Evolutionary conservation across 345 rosid species (phyloP).

Genomic region (Combretum micranthum): DNA sequence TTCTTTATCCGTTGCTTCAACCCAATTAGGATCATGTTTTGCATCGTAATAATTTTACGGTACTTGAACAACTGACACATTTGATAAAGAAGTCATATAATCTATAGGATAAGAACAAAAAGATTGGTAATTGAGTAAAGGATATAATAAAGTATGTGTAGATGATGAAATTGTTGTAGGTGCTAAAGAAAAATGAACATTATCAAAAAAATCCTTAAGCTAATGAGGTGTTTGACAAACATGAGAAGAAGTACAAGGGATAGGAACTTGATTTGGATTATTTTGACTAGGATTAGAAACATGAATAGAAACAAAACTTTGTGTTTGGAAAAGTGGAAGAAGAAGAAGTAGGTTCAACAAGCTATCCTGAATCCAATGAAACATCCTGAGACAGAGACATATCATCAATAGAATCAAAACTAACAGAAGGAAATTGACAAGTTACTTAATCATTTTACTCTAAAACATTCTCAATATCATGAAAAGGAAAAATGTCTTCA

Average conservation of each 20-base stretch:
- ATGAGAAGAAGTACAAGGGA: background rate
- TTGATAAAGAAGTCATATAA: background rate
- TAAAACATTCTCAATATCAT: too few species aligned
- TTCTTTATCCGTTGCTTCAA: background rate
- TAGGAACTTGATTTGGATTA: background rate
- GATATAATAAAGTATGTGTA: background rate
- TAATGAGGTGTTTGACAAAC: background rate
- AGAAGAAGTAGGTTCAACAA: too few species aligned
- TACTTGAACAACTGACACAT: background rate
- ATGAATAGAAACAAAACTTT: too few species aligned
- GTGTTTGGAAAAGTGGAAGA: too few species aligned
- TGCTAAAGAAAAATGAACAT: background rate
- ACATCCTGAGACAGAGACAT: too few species aligned
- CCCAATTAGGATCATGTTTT: background rate
- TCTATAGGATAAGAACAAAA: background rate
- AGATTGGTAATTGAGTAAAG: background rate
- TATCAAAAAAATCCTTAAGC: background rate
- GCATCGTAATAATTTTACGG: background rate
- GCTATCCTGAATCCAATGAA: too few species aligned
- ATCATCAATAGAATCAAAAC: too few species aligned
- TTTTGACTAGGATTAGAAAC: background rate
- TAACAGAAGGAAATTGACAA: too few species aligned
- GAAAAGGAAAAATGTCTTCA: too few species aligned
- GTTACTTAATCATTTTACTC: too few species aligned
- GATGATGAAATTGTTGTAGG: background rate